Evolutionary conservation across 257 asterid species (phyloP).

Genomic region (Plantago elongata): DNA sequence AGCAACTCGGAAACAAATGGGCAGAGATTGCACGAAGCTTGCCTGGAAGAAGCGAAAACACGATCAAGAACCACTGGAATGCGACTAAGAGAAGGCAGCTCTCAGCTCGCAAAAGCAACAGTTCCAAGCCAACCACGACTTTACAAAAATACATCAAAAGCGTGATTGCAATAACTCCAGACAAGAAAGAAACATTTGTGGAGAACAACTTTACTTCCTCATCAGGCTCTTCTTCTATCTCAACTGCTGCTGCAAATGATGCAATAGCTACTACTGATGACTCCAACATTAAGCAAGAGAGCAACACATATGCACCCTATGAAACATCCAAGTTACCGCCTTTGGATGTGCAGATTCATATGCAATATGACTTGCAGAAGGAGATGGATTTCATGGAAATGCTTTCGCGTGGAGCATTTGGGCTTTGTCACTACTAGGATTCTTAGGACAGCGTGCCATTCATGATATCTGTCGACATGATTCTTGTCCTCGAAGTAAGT

Average conservation of each 20-base stretch:
- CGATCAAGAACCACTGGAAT: conserved; percentile 64
- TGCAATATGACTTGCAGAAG: conserved; percentile 41
- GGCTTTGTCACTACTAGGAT: neutral
- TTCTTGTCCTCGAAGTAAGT: too few relatives aligned
- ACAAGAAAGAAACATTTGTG: conserved; percentile 10
- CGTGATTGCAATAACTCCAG: conserved; percentile 18
- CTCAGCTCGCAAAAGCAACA: conserved; percentile 24
- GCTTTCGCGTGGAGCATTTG: conserved; percentile 35
- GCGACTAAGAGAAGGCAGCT: conserved; percentile 54
- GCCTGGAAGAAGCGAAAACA: conserved; percentile 63
- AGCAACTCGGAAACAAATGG: conserved; percentile 50
- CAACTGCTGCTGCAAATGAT: conserved; percentile 12
- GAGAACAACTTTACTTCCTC: conserved; percentile 21
- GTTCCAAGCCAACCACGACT: conserved; percentile 21
- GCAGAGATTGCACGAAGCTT: conserved; percentile 53
- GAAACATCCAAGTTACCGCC: conserved; percentile 23
- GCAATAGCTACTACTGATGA: neutral
- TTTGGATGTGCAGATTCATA: conserved; percentile 28
- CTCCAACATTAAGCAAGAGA: neutral
- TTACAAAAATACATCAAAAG: conserved; percentile 49
- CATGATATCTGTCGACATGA: too few relatives aligned
- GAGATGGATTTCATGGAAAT: conserved; percentile 59
- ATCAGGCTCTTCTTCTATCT: conserved; percentile 23
- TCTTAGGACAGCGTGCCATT: too few relatives aligned
- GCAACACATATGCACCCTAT: neutral